A percentile compares a stretch with the other conserved stretches of the same genome.
These are phyloP conservation scores for Graphilbum fragrans DNA, from an alignment of 2,329 filamentous ascomycete genomes.

Conservation along the genomic window DNA sequence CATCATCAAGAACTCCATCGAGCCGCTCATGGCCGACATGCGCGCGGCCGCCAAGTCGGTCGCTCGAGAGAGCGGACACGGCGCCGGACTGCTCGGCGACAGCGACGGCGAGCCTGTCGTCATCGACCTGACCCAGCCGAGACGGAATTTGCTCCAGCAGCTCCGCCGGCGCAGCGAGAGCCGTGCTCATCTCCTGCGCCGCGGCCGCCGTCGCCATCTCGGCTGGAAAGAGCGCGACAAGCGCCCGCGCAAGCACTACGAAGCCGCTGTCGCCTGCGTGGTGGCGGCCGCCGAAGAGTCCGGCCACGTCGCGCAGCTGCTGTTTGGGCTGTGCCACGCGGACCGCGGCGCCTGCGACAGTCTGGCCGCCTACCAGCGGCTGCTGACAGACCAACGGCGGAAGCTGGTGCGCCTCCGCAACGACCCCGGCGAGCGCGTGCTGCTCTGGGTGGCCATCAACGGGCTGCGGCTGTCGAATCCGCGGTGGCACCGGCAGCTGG, in stretches of 20 bases:
- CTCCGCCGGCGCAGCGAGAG: background rate
- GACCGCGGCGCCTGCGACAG: conserved; percentile 6
- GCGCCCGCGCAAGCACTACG: conserved; percentile 5
- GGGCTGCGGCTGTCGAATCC: conserved; percentile 5
- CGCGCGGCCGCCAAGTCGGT: no score
- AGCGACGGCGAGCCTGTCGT: no score
- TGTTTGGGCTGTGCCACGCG: conserved; percentile 4
- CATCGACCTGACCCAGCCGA: no score
- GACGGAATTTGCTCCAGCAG: no score
- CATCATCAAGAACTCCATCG: conserved; percentile 6
- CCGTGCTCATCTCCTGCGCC: background rate
- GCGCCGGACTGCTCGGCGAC: no score
- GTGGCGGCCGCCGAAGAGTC: conserved; percentile 3
- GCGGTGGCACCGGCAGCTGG: conserved; percentile 5
- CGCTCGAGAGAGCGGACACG: no score
- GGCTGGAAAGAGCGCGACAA: conserved; percentile 2
- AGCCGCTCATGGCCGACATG: background rate
- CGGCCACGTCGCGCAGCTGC: conserved; percentile 4
- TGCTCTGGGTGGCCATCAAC: conserved; percentile 6
- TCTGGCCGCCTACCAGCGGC: conserved; percentile 9
- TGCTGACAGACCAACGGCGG: conserved; percentile 5
- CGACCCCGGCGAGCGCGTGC: conserved; percentile 8
- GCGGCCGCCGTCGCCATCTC: background rate
- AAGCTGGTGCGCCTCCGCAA: conserved; percentile 5
- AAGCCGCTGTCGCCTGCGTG: conserved; percentile 6